Percentiles rank a stretch among this genome's conserved stretches.
These are phyloP conservation scores for Tephrocybe sp. DNA, from an alignment of 768 basidiomycete species.

Conservation along the genomic window DNA sequence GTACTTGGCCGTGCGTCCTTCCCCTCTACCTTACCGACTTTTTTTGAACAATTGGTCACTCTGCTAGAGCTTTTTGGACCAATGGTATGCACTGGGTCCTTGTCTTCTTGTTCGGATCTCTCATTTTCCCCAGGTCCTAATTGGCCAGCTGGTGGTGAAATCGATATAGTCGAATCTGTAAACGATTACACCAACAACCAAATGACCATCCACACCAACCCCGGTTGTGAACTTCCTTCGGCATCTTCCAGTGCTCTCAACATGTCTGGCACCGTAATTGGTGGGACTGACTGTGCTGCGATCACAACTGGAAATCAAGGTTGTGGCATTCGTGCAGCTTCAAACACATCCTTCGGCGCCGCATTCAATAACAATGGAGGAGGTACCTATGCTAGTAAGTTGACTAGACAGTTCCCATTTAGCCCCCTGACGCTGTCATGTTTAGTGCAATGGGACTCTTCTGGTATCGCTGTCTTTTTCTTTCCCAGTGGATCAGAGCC, in stretches of 20 bases:
- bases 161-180: constrained; percentile 85
- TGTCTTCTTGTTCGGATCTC: constrained; percentile 23
- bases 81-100: constrained; percentile 32
- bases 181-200: constrained; percentile 81
- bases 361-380: constrained; percentile 84
- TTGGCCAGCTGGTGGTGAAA: constrained; percentile 72
- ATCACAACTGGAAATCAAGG: constrained; percentile 72
- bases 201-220: constrained; percentile 76
- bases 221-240: constrained; percentile 66
- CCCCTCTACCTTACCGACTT: too few species aligned
- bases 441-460: constrained; percentile 74
- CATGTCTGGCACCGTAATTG: constrained; percentile 66
- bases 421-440: background rate
- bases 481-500: constrained; percentile 78
- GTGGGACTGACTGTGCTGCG: constrained; percentile 72
- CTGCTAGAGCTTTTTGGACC: background rate
- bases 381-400: constrained; percentile 88
- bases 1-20: constrained; percentile 69
- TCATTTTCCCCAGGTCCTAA: constrained; percentile 60
- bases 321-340: constrained; percentile 72
- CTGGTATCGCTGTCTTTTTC: constrained; percentile 80
- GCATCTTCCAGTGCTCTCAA: constrained; percentile 44
- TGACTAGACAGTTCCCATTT: constrained; percentile 6
- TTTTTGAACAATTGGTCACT: too few species aligned
- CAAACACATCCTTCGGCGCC: constrained; percentile 73